A percentile compares a stretch with the other conserved stretches of the same genome.
These are phyloP conservation scores for Diplotaxis tenuifolia DNA, from an alignment of 345 rosid genomes.

Conservation along the genomic window DNA sequence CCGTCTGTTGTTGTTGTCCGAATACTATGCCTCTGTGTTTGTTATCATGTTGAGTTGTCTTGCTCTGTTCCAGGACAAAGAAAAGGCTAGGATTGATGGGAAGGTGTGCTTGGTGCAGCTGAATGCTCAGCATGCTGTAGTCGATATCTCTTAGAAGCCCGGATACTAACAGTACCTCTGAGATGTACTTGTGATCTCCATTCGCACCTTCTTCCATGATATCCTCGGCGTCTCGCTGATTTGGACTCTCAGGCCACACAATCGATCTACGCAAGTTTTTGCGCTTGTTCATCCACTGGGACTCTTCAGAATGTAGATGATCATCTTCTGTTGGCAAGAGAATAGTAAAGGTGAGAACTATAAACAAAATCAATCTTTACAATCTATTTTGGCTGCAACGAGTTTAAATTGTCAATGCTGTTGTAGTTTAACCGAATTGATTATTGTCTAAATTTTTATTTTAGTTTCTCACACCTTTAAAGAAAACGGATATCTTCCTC, in stretches of 20 bases:
- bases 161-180: conserved; percentile 58
- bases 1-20: conserved; percentile 30
- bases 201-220: conserved; percentile 35
- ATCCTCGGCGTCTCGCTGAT: conserved; percentile 34
- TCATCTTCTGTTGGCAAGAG: conserved; percentile 53
- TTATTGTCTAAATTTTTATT: neutral
- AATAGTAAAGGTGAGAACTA: conserved; percentile 28
- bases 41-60: conserved; percentile 38
- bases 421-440: too few relatives aligned
- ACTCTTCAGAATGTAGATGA: conserved; percentile 40
- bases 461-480: conserved; percentile 48
- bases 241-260: conserved; percentile 40
- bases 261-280: conserved; percentile 34
- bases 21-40: conserved; percentile 31
- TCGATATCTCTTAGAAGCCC: conserved; percentile 59
- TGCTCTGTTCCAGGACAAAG: conserved; percentile 57
- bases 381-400: too few relatives aligned
- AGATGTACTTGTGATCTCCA: conserved; percentile 61
- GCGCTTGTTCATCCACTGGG: conserved; percentile 43
- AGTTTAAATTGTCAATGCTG: too few relatives aligned
- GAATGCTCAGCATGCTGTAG: conserved; percentile 39
- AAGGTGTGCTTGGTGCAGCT: conserved; percentile 50
- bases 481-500: conserved; percentile 59
- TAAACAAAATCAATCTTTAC: conserved; percentile 13
- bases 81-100: conserved; percentile 58